Conservation (phyloP, 192 early-diverging fungal species). For the Radiomyces spectabilis region DNA sequence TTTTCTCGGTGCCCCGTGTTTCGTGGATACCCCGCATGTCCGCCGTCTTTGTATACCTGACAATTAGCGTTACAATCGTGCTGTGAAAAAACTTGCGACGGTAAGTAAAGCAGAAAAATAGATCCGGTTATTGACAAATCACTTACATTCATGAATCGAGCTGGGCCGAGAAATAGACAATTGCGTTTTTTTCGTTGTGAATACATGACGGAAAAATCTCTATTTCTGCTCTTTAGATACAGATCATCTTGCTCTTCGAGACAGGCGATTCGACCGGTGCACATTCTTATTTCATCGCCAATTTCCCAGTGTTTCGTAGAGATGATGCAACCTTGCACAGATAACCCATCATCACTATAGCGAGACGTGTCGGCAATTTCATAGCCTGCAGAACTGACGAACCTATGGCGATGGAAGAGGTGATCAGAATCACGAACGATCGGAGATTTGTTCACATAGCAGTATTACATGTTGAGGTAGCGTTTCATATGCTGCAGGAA, state of each 20-base stretch:
- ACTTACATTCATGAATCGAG: constrained; percentile 53
- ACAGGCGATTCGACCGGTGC: constrained; percentile 45
- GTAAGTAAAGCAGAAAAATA: background rate
- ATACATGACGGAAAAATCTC: constrained; percentile 46
- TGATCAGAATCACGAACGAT: background rate
- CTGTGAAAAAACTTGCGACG: constrained; percentile 16
- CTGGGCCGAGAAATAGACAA: constrained; percentile 55
- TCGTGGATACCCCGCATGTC: too few relatives aligned
- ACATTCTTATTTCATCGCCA: constrained; percentile 43
- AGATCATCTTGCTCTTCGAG: constrained; percentile 44
- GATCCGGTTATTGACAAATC: background rate
- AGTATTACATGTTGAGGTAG: constrained; percentile 24
- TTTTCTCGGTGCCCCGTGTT: too few relatives aligned
- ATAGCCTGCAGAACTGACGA: constrained; percentile 43
- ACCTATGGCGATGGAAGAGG: constrained; percentile 31
- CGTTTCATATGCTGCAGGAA: constrained; percentile 36
- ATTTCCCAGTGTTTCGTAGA: constrained; percentile 37
- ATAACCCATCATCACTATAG: constrained; percentile 30
- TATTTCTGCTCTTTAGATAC: constrained; percentile 34
- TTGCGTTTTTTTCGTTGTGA: constrained; percentile 36
- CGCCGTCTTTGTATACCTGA: constrained; percentile 11
- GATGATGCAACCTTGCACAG: constrained; percentile 46
- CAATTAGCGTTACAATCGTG: constrained; percentile 56
- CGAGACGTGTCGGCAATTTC: constrained; percentile 49
- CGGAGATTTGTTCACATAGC: background rate